phyloP scores from a whole-genome alignment of 2,329 filamentous ascomycete species.

The Apiospora sp. region DNA sequence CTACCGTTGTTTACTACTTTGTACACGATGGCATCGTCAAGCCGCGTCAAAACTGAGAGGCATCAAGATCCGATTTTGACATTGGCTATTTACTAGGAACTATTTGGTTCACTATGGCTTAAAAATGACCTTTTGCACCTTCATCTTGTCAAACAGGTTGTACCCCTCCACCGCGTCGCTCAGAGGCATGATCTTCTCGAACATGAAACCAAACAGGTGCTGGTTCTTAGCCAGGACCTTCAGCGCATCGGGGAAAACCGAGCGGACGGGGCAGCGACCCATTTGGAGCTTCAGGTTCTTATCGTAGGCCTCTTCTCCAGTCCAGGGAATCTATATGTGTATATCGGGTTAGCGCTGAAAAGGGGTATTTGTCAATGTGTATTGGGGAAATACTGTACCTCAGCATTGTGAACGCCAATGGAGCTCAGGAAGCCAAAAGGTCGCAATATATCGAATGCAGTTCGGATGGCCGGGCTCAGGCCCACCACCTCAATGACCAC shows the following conservation, averaged over 20 bases:
- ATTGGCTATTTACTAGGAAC: neutral
- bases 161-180: conserved; percentile 73
- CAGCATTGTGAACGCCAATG: conserved; percentile 78
- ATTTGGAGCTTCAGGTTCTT: conserved; percentile 80
- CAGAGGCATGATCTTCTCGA: conserved; percentile 77
- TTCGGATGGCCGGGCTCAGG: conserved; percentile 71
- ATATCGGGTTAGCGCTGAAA: conserved; percentile 34
- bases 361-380: neutral
- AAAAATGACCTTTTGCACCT: conserved; percentile 78
- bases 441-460: conserved; percentile 74
- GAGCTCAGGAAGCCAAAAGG: conserved; percentile 78
- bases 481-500: conserved; percentile 84
- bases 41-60: conserved; percentile 78
- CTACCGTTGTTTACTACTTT: conserved; percentile 84
- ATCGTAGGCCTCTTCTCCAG: conserved; percentile 43
- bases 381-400: conserved; percentile 56
- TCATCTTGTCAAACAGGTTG: conserved; percentile 75
- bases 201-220: conserved; percentile 68
- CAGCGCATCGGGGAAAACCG: conserved; percentile 29
- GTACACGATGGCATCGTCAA: conserved; percentile 89
- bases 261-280: conserved; percentile 74
- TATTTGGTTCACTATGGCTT: conserved; percentile 48
- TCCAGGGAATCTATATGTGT: conserved; percentile 59
- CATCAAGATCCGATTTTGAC: neutral
- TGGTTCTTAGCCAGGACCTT: conserved; percentile 29